phyloP scores from a whole-genome alignment of 495 filamentous ascomycete species.

The Tricharina praecox region DNA sequence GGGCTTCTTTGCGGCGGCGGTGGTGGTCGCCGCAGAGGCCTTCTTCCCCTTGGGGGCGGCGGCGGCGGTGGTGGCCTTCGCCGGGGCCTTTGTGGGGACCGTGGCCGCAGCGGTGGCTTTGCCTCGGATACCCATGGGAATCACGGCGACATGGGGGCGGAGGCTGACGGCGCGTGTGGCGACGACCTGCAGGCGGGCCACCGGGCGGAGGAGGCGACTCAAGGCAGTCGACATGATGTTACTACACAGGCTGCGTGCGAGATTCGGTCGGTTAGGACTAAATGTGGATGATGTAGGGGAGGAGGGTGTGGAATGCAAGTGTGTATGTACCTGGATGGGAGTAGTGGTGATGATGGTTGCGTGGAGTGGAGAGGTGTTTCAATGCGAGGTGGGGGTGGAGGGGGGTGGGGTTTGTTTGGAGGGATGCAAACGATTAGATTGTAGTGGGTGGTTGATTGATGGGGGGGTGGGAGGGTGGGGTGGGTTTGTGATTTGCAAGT shows the following conservation, averaged over 20 bases:
- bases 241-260: too few species aligned
- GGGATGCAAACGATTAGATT: too few species aligned
- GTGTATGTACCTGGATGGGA: too few species aligned
- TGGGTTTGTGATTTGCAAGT: too few species aligned
- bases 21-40: background rate
- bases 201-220: background rate
- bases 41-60: background rate
- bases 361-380: too few species aligned
- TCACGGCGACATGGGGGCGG: background rate
- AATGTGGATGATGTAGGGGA: too few species aligned
- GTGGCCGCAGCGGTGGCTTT: background rate
- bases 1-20: slow-evolving; percentile 1
- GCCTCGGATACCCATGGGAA: too few species aligned
- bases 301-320: too few species aligned
- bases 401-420: too few species aligned
- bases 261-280: too few species aligned
- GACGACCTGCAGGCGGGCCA: background rate
- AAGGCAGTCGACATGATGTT: background rate
- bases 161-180: background rate
- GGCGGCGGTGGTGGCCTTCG: background rate
- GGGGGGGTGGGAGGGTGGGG: too few species aligned
- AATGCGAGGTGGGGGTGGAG: background rate
- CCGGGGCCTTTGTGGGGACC: background rate
- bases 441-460: background rate
- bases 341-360: background rate